These are phyloP conservation scores for Hypoxylon rickii DNA, from an alignment of 495 filamentous ascomycete genomes.

Conservation along the genomic window DNA sequence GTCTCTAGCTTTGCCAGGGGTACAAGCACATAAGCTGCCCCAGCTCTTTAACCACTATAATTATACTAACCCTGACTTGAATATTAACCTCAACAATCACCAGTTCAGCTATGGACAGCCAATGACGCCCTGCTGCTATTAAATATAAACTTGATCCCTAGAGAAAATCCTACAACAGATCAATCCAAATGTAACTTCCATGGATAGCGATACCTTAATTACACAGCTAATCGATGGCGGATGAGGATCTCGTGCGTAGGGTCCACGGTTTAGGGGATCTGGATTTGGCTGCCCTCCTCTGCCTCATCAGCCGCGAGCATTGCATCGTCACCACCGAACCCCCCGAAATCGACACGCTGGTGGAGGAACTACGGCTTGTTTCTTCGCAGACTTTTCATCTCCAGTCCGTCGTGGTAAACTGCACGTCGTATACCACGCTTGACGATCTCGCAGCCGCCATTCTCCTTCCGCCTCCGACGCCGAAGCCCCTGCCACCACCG, in stretches of 20 bases:
- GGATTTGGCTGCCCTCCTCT: slow-evolving; percentile 83
- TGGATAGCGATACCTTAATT: slow-evolving; percentile 14
- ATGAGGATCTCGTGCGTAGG: slow-evolving; percentile 61
- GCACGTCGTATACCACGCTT: slow-evolving; percentile 69
- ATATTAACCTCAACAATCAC: no score
- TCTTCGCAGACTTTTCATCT: slow-evolving; percentile 73
- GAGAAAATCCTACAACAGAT: no score
- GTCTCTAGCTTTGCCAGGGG: no score
- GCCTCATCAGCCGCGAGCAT: slow-evolving; percentile 77
- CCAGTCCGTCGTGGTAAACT: slow-evolving; percentile 67
- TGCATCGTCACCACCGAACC: slow-evolving; percentile 80
- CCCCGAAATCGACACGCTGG: slow-evolving; percentile 63
- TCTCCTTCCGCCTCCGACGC: slow-evolving; percentile 31
- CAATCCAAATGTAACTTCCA: slow-evolving; percentile 14
- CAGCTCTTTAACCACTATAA: no score
- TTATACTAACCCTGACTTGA: no score
- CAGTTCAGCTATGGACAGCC: no score
- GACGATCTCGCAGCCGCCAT: slow-evolving; percentile 79
- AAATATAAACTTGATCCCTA: no score
- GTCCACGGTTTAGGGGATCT: slow-evolving; percentile 81
- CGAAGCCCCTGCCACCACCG: slow-evolving; percentile 10
- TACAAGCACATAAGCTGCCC: no score
- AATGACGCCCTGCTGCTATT: no score
- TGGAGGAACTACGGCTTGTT: slow-evolving; percentile 74
- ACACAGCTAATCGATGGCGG: slow-evolving; percentile 58